Percentiles rank a stretch among this genome's conserved stretches.
Evolutionary conservation across 1,139 yeast species (phyloP).

Genomic region (Debaryomyces fabryi): DNA sequence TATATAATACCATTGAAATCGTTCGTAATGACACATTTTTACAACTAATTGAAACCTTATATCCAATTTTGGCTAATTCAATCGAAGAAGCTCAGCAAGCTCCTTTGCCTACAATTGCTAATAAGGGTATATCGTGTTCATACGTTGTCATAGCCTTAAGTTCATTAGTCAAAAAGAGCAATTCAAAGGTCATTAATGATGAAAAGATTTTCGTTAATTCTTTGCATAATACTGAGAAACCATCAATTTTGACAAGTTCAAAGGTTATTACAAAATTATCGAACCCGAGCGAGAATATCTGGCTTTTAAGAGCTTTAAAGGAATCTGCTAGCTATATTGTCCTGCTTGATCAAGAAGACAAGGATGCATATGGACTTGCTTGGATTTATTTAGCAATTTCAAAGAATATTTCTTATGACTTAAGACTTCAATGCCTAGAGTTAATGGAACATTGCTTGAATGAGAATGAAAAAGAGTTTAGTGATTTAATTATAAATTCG

Average conservation of each 20-base stretch:
- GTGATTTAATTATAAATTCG: constrained; percentile 20
- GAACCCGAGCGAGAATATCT: constrained; percentile 45
- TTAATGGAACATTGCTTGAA: constrained; percentile 27
- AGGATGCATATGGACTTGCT: constrained; percentile 29
- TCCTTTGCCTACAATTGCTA: constrained; percentile 53
- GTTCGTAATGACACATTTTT: constrained; percentile 5
- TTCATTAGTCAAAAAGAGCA: constrained; percentile 1
- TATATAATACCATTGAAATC: constrained; percentile 9
- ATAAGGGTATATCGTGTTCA: constrained; percentile 52
- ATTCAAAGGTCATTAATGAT: constrained; percentile 12
- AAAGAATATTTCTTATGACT: constrained; percentile 31
- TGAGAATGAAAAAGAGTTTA: constrained; percentile 21
- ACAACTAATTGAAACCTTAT: constrained; percentile 22
- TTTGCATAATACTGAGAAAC: constrained; percentile 38
- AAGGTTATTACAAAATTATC: constrained; percentile 54
- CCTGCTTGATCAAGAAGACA: constrained; percentile 11
- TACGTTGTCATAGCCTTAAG: constrained; percentile 39
- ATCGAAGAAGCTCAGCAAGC: constrained; percentile 47
- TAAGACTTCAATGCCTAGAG: constrained; percentile 34
- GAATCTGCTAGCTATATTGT: constrained; percentile 16
- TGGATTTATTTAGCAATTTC: constrained; percentile 50
- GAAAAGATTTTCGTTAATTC: constrained; percentile 25
- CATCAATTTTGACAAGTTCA: constrained; percentile 45
- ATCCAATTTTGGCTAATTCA: constrained; percentile 35
- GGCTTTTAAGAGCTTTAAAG: constrained; percentile 53